Evolutionary conservation across 2,329 filamentous ascomycete species (phyloP), one percentile per base, ranked within the genome.

Genomic region (Colletotrichum paranaense): DNA sequence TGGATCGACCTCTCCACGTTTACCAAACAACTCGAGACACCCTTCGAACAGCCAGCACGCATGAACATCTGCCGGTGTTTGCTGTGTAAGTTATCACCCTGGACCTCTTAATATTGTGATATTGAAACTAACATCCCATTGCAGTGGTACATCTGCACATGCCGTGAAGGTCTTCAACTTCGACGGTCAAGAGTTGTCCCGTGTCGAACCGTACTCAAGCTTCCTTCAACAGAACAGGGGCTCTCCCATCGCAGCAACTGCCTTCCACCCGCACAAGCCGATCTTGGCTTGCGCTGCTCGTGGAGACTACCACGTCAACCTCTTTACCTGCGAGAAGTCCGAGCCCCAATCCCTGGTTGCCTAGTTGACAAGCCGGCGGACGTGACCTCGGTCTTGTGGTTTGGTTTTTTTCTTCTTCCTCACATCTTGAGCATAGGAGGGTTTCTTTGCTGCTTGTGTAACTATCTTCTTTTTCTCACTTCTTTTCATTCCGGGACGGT

Each of bases 51-150:
- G 89, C 97, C 70, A 97, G 94, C 81, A 95, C 97, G 55, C 97
- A 99, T 82, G 97, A 99, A 83, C 97, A 99, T 83, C 91, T 97
- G 67, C 97, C 97, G 30, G 95, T 99, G 14, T 98, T 99, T 86
- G 95, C 95, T 77, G 91, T 95, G 93, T 95, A 92, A 88, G 93
- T 91, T 24, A 22, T 49, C 19, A n/a, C 1, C 42, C 42, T n/a
- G 16, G 42, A 26, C 64, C n/a, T 19, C 53, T 28, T n/a, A 46
- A 30, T 73, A 28, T 62, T 55, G 49, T 42, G 26, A 26, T 19
- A 56, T 56, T 22, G 30, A 60, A 71, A 73, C 82, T 84, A 77
- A 84, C 76, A 70, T 72, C 73, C 65, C n/a, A 65, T 22, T 52
- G 71, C 78, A 98, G 95, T 74, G 97, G 97, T 78, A 97, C 95